phyloP scores from a whole-genome alignment of 2,329 filamentous ascomycete species.

The Xylariaceae sp. region DNA sequence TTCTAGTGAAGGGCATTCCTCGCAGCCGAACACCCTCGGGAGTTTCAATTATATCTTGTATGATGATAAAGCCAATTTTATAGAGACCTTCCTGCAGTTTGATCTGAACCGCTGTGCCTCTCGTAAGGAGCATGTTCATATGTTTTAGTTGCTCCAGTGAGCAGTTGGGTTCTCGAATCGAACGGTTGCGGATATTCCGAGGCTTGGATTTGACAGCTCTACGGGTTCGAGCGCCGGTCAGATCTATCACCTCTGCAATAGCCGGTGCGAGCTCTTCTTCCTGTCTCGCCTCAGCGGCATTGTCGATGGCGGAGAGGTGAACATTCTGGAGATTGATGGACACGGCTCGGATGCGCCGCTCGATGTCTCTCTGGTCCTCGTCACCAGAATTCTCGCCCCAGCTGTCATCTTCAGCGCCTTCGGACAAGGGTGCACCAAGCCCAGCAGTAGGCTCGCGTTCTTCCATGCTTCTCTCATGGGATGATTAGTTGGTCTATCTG shows the following conservation, averaged over 20 bases:
- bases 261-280: constrained; percentile 5
- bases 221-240: constrained; percentile 9
- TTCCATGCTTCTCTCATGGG: too few species aligned
- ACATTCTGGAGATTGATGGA: neutral
- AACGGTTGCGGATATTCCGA: constrained; percentile 4
- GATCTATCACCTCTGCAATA: constrained; percentile 21
- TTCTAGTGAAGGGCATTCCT: constrained; percentile 25
- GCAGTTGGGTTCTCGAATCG: constrained; percentile 1
- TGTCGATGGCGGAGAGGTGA: neutral
- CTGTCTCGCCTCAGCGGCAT: constrained; percentile 4
- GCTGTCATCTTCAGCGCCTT: constrained; percentile 2
- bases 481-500: too few species aligned
- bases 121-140: constrained; percentile 12
- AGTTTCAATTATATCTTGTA: constrained; percentile 18
- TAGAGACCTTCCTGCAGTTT: constrained; percentile 4
- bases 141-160: constrained; percentile 7
- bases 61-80: constrained; percentile 20
- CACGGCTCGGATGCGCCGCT: constrained; percentile 12
- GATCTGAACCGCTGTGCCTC: constrained; percentile 18
- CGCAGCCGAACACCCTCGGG: constrained; percentile 16
- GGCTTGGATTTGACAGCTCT: too few species aligned
- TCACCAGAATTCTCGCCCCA: constrained; percentile 9
- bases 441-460: constrained; percentile 3
- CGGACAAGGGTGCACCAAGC: neutral
- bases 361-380: constrained; percentile 10